Base-by-base conservation (phyloP, 106 monocot genomes). In the Amphibolis antarctica region DNA sequence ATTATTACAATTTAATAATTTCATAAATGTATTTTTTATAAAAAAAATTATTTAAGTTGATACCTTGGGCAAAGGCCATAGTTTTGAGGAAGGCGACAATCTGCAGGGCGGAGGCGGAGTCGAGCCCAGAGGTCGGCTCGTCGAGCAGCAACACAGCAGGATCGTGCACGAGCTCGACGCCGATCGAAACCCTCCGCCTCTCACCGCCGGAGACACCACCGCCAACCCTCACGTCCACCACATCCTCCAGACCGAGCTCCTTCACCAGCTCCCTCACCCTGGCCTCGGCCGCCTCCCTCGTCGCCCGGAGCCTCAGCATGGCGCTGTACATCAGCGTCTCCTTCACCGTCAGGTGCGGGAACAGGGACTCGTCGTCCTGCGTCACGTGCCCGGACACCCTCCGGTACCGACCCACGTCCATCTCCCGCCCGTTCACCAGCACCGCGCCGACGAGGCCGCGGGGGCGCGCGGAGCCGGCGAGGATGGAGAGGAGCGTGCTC, bases 121-220 rank as follows among this genome's bases (percentile, higher is more conserved):
- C 94, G 18, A 96, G 74, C 17, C 94, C 94, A 12, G 94, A 89
- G 1, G 89, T 89, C 12, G 94, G 94, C 72, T 96, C 94, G 71
- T 96, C 94, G 24, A 96, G 84, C 25, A 96, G 66, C 30, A 96
- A 70, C 12, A 86, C 83, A 1, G 80, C 75, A 43, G 94, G 94
- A 69, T 82, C 74, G 58, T 89, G 94, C 13, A 96, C 89, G 62
- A 96, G 65, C 51, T 89, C 94, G 15, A 82, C 71, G 10, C 89
- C 94, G 46, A 96, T 96, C n/a, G 94, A 89, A 18, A 96, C 94
- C 14, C 94, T 67, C 26, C 94, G 57, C 50, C 75, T 69, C 78
- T 96, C 94, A 1, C 94, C 94, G 15, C 94, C 94, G 0, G 94
- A 96, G 3, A 96, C 63, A 10, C 36, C 36, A 7, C 36, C 36